Base-by-base conservation (phyloP, 2,329 filamentous ascomycete genomes). In the Diaporthe vexans region DNA sequence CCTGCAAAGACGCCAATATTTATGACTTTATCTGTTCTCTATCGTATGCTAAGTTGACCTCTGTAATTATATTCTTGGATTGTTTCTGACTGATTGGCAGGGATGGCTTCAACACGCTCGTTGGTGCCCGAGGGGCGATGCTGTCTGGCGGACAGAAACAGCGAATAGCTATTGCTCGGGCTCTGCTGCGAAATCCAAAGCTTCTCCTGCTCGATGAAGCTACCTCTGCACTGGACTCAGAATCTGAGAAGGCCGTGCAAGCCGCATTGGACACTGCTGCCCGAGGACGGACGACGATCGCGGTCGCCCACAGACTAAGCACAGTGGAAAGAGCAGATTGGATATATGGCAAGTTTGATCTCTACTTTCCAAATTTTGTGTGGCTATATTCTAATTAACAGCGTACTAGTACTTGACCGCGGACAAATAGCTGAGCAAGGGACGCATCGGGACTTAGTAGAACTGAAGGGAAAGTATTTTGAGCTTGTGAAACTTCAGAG, bases 291-390 rank as follows among this genome's bases (percentile, higher is more conserved):
- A 97, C 95, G 8, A 98, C 96, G 0, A 97, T 99, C 76, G 95
- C 96, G 0, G 95, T 99, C 1, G 97, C 97, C 4, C 96, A 99
- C 84, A 89, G 97, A 29, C 86, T 98, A 6, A 95, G 92, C 80
- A 98, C 97, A 0, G 98, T 98, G 75, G 95, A 98, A 81, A 95
- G 96, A 81, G 96, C 96, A 0, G 96, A 98, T 81, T 86, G 96
- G 61, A 98, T 98, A 78, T 98, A 97, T 78, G 96, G 48, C 48
- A 51, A 51, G 48, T 51, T 24, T 13, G 4, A 51, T 51, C 29
- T 24, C 48, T 24, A 11, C 8, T 1, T n/a, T 51, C 29, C 48
- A 51, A 51, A 19, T 51, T 51, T 24, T 19, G n/a, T 51, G 8
- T 24, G 19, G 7, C 24, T 19, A 51, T 51, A 10, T 51, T 19